phyloP scores from a whole-genome alignment of 139 green algal species.

The Auxenochlorella pyrenoidosa region DNA sequence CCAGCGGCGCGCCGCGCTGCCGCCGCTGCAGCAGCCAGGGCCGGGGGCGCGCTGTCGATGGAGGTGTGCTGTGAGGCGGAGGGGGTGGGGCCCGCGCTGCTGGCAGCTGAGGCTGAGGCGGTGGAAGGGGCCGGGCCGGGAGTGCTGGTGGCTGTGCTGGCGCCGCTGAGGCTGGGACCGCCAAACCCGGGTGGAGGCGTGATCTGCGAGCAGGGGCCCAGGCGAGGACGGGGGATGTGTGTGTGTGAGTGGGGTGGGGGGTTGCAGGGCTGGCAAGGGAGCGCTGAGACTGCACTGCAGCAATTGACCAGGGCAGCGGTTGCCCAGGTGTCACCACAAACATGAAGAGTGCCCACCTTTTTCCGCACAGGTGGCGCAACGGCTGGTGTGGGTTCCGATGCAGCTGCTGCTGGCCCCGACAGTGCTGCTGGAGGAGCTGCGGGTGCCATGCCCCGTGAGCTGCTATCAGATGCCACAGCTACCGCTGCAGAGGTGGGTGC shows the following conservation, averaged over 20 bases:
- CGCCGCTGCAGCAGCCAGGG: conserved; percentile 11
- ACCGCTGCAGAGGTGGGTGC: neutral
- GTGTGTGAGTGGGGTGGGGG: too few relatives aligned
- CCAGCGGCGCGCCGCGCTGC: neutral
- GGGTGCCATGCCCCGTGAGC: neutral
- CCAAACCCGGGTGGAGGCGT: conserved; percentile 29
- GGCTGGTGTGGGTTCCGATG: neutral
- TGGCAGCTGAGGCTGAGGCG: neutral
- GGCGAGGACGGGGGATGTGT: too few relatives aligned
- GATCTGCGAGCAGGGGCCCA: neutral
- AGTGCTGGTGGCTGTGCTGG: neutral
- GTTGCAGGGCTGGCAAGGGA: too few relatives aligned
- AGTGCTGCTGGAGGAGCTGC: neutral
- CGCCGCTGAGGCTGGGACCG: neutral
- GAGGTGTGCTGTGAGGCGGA: conserved; percentile 5
- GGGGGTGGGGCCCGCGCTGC: conserved; percentile 19
- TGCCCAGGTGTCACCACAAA: too few relatives aligned
- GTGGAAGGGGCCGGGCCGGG: too few relatives aligned
- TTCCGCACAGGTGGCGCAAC: neutral
- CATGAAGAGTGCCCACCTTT: neutral
- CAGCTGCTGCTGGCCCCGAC: neutral
- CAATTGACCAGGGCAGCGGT: too few relatives aligned
- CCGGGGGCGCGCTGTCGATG: neutral
- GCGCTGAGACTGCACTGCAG: too few relatives aligned
- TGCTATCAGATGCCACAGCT: neutral